Percentiles rank a stretch among this genome's conserved stretches.
These are phyloP conservation scores for Rubia balearica DNA, from an alignment of 305 asterid genomes.

Conservation along the genomic window DNA sequence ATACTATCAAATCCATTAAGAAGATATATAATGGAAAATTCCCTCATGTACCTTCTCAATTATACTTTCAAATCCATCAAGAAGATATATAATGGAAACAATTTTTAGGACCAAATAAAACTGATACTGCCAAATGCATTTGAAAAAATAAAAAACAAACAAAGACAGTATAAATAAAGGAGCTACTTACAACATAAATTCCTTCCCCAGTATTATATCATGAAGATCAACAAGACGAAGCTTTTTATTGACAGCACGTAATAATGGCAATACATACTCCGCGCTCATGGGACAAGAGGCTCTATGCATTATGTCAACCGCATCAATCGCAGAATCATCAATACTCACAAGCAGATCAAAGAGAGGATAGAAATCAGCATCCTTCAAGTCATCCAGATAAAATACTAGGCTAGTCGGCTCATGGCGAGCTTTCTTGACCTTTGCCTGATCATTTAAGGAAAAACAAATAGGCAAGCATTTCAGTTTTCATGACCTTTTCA, in stretches of 20 bases:
- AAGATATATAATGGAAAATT: no score
- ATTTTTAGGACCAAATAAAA: not conserved
- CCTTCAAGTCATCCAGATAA: slow-evolving; percentile 61
- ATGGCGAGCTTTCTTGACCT: slow-evolving; percentile 51
- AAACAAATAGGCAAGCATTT: slow-evolving; percentile 6
- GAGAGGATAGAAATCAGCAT: slow-evolving; percentile 65
- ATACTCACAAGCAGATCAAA: slow-evolving; percentile 47
- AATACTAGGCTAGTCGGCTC: slow-evolving; percentile 45
- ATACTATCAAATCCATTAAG: not conserved
- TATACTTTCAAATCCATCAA: not conserved
- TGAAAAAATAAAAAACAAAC: not conserved
- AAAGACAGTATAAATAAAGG: not conserved
- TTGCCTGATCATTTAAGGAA: slow-evolving; percentile 42
- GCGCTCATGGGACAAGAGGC: slow-evolving; percentile 57
- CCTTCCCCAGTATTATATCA: slow-evolving; percentile 72
- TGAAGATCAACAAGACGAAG: slow-evolving; percentile 80
- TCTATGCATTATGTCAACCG: slow-evolving; percentile 69
- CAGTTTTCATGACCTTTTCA: not conserved
- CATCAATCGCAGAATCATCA: slow-evolving; percentile 75
- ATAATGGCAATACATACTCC: slow-evolving; percentile 48
- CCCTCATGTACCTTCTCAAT: not conserved
- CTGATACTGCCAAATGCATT: not conserved
- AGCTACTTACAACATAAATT: slow-evolving; percentile 62
- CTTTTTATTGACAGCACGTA: slow-evolving; percentile 63
- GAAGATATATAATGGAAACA: not conserved